Conservation (phyloP, 2,329 filamentous ascomycete species). For the Pestalotiopsis sp. region DNA sequence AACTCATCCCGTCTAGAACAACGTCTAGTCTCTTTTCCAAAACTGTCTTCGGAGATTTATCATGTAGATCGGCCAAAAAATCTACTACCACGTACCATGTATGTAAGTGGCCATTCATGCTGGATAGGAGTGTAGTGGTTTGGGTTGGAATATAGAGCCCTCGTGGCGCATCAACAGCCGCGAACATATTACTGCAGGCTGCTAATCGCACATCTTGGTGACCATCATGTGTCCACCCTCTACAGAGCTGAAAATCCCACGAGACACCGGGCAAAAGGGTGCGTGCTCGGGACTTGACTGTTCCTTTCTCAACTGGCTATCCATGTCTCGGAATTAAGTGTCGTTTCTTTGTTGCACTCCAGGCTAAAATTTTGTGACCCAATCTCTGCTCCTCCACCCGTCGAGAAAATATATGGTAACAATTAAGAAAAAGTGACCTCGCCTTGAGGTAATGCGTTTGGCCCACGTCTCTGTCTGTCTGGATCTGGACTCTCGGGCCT, state of each 20-base stretch:
- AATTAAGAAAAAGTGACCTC: not conserved
- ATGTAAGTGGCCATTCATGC: not conserved
- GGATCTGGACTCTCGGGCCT: too few species aligned
- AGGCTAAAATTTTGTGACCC: not conserved
- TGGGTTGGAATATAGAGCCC: too few species aligned
- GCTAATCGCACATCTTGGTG: too few species aligned
- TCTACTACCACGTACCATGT: not conserved
- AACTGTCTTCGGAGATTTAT: not conserved
- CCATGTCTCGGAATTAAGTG: not conserved
- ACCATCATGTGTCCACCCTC: too few species aligned
- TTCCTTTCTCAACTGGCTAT: not conserved
- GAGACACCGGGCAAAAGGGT: not conserved
- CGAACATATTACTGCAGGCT: too few species aligned
- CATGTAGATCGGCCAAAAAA: not conserved
- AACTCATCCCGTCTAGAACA: not conserved
- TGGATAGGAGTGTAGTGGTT: too few species aligned
- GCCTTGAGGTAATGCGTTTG: not conserved
- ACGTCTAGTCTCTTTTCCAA: not conserved
- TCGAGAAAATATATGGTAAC: not conserved
- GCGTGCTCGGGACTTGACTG: not conserved
- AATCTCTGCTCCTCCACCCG: not conserved
- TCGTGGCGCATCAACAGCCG: too few species aligned
- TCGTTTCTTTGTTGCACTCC: not conserved
- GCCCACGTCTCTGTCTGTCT: too few species aligned
- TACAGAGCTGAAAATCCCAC: too few species aligned